A percentile compares a stretch with the other conserved stretches of the same genome.
Evolutionary conservation across 73 alveolate genomes (phyloP).

Genomic region (Symbiodinium natans): DNA sequence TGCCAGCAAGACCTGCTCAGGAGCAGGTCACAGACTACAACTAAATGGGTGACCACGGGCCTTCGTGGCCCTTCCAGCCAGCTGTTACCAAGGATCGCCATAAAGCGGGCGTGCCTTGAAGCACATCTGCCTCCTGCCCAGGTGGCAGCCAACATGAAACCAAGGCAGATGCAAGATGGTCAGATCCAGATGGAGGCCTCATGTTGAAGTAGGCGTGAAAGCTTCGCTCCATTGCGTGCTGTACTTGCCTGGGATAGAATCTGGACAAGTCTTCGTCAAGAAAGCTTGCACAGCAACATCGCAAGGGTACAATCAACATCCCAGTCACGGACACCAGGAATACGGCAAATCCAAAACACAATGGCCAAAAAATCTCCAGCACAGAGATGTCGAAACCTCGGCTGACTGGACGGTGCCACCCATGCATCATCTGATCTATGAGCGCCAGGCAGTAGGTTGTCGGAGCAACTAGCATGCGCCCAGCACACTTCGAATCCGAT

Average conservation of each 20-base stretch:
- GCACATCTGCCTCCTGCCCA: slow-evolving; percentile 53
- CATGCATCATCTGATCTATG: not conserved
- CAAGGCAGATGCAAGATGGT: no score
- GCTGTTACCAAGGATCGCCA: slow-evolving; percentile 78
- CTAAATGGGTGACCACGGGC: not conserved
- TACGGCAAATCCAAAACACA: slow-evolving; percentile 74
- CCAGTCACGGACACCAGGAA: slow-evolving; percentile 51
- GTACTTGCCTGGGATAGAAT: slow-evolving; percentile 28
- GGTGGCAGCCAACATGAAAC: not conserved
- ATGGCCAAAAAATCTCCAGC: slow-evolving; percentile 89
- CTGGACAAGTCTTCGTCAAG: not conserved
- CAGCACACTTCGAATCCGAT: not conserved
- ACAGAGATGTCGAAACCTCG: slow-evolving; percentile 91
- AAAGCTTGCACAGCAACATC: not conserved
- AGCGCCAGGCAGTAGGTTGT: slow-evolving; percentile 47
- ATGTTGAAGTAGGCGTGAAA: slow-evolving; percentile 1
- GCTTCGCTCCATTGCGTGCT: slow-evolving; percentile 54
- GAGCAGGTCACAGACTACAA: not conserved
- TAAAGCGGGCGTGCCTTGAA: slow-evolving; percentile 89
- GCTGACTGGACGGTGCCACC: not conserved
- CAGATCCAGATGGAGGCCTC: not conserved
- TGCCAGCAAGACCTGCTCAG: slow-evolving; percentile 34
- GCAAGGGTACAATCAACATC: not conserved
- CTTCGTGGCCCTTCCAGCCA: slow-evolving; percentile 47
- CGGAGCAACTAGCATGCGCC: slow-evolving; percentile 35